Base-by-base conservation (phyloP, 805 yeast genomes). In the Hanseniaspora nectarophila region DNA sequence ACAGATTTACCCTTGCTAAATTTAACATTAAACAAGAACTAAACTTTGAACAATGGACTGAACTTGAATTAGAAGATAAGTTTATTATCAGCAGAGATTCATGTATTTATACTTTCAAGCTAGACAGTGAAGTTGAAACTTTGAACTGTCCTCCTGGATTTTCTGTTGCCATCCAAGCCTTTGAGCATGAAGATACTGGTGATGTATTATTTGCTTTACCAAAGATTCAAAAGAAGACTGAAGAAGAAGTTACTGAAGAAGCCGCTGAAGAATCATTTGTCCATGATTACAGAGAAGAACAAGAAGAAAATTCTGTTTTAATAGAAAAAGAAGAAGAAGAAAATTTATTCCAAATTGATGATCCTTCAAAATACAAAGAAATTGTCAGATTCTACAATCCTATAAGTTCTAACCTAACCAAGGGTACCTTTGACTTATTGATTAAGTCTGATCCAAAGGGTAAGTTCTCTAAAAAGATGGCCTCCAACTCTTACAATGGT, bases 381-480 rank as follows among this genome's bases (percentile, higher is more conserved):
- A 49, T 49, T 26, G 67, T 77, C 48, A 76, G 89, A 61, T 81
- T 80, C 65, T 85, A 85, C 61, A 78, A 87, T 3, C 94, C 94
- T 35, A 82, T 85, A 47, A 78, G 85, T 24, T 78, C 83, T 56
- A 76, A 76, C 59, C 74, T 72, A 57, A 89, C 83, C 58, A 67
- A 74, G 45, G 94, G 94, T 0, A 79, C 80, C 61, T 81, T 85
- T 59, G 94, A 85, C 62, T 72, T 85, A 46, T 68, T 85, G 62
- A 84, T 85, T 37, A 85, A 85, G 66, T 82, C 88, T 2, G 84
- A 85, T 63, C 72, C 77, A 35, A 76, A 78, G 35, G 95, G 95
- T 34, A 72, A 65, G 53, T 85, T 85, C 7, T 81, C 89, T 5
- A 78, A 72, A 59, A 68, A 73, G 56, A 77, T 85, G 66, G 90